These are phyloP conservation scores for Sphenostylis stenocarpa DNA, from an alignment of 306 rosid species.

Conservation along the genomic window DNA sequence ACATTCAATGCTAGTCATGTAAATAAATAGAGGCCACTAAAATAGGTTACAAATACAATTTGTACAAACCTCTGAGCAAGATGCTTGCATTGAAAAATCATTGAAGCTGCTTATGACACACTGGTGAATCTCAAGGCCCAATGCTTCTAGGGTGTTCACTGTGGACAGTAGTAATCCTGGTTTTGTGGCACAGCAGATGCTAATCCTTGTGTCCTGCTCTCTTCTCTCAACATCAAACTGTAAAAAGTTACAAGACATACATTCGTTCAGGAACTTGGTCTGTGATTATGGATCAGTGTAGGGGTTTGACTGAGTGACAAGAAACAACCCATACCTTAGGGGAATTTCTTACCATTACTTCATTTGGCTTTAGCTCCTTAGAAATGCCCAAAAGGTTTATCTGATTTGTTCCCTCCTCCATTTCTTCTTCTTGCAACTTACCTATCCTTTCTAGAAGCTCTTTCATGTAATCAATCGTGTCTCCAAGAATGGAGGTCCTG, in stretches of 20 bases:
- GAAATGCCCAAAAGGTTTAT: constrained; percentile 53
- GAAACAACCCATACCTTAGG: constrained; percentile 68
- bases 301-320: neutral
- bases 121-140: constrained; percentile 95
- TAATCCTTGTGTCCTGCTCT: constrained; percentile 69
- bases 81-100: constrained; percentile 92
- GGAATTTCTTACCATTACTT: constrained; percentile 71
- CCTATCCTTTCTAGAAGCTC: constrained; percentile 88
- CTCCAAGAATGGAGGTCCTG: constrained; percentile 98
- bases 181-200: constrained; percentile 81
- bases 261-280: neutral
- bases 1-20: constrained; percentile 23
- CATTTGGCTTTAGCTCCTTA: constrained; percentile 70
- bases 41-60: neutral
- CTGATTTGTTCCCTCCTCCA: constrained; percentile 51
- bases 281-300: constrained; percentile 4
- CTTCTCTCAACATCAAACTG: constrained; percentile 91
- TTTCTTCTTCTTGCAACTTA: constrained; percentile 74
- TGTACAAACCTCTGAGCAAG: constrained; percentile 79
- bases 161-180: constrained; percentile 84
- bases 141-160: constrained; percentile 80
- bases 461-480: constrained; percentile 93
- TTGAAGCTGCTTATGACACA: constrained; percentile 94
- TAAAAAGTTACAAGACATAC: constrained; percentile 8
- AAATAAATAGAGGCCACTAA: constrained; percentile 6